Evolutionary conservation across 1,139 yeast species (phyloP).

Genomic region (Protomyces macrosporus): DNA sequence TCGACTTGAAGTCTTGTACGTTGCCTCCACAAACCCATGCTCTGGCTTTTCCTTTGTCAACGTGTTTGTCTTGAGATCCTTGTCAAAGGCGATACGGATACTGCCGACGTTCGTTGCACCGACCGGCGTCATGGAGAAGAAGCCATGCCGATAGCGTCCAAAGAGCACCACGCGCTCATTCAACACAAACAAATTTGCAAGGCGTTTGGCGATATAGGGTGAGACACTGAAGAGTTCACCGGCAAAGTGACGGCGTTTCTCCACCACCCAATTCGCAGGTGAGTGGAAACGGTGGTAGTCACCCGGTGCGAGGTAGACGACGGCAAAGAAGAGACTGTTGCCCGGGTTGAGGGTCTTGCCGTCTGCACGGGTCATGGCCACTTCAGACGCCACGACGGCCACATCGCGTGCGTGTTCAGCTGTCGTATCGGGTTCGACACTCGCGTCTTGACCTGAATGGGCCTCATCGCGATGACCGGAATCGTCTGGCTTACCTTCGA

Average conservation of each 20-base stretch:
- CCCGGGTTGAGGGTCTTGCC: conserved; percentile 35
- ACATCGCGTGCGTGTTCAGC: conserved; percentile 10
- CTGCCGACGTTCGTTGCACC: conserved; percentile 99
- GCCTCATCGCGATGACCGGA: conserved; percentile 34
- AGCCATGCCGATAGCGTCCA: conserved; percentile 96
- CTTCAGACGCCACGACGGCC: conserved; percentile 16
- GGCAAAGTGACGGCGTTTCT: conserved; percentile 86
- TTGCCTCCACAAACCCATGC: conserved; percentile 87
- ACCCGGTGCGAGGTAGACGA: conserved; percentile 94
- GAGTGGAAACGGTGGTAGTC: conserved; percentile 97
- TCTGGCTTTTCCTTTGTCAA: conserved; percentile 34
- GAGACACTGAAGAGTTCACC: conserved; percentile 96
- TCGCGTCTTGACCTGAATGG: conserved; percentile 34
- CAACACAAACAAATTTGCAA: conserved; percentile 79
- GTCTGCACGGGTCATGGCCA: conserved; percentile 15
- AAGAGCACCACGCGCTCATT: conserved; percentile 93
- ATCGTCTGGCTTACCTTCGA: conserved; percentile 35
- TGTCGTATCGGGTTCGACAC: conserved; percentile 2
- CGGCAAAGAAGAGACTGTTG: conserved; percentile 76
- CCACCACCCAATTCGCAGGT: conserved; percentile 94
- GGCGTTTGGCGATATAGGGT: conserved; percentile 85
- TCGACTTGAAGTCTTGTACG: conserved; percentile 72
- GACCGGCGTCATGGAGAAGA: conserved; percentile 97
- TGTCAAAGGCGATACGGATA: conserved; percentile 85
- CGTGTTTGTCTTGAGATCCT: conserved; percentile 73